phyloP scores from a whole-genome alignment of 2,329 filamentous ascomycete genomes.

The Phialophora expanda region DNA sequence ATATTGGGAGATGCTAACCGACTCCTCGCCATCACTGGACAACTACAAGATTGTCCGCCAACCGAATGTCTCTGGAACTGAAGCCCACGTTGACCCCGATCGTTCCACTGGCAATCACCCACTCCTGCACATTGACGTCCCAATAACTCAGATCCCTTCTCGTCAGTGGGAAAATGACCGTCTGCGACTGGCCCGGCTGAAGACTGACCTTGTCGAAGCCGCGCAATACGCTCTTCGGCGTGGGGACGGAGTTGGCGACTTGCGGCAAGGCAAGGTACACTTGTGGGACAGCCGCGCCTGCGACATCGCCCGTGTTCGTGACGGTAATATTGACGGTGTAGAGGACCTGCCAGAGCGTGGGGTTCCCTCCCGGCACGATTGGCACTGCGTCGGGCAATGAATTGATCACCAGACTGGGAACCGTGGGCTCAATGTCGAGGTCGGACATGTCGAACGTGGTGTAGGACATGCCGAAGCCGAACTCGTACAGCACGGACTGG shows the following conservation, averaged over 20 bases:
- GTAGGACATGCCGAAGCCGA: slow-evolving; percentile 80
- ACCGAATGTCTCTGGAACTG: slow-evolving; percentile 34
- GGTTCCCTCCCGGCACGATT: slow-evolving; percentile 64
- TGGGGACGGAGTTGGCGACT: slow-evolving; percentile 51
- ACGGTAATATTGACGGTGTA: slow-evolving; percentile 68
- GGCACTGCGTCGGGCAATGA: slow-evolving; percentile 49
- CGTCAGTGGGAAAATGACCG: slow-evolving; percentile 59
- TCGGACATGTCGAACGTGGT: slow-evolving; percentile 78
- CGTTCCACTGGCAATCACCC: slow-evolving; percentile 47
- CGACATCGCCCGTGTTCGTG: slow-evolving; percentile 70
- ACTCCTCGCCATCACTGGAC: neutral
- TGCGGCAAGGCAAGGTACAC: slow-evolving; percentile 56
- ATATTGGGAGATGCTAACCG: neutral
- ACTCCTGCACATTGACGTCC: slow-evolving; percentile 65
- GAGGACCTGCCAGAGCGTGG: slow-evolving; percentile 60
- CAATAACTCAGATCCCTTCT: slow-evolving; percentile 69
- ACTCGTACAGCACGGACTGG: slow-evolving; percentile 57
- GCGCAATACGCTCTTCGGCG: slow-evolving; percentile 62
- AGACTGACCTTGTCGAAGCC: slow-evolving; percentile 67
- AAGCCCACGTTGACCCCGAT: slow-evolving; percentile 32
- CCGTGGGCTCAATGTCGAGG: slow-evolving; percentile 64
- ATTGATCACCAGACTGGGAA: slow-evolving; percentile 59
- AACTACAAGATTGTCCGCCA: neutral
- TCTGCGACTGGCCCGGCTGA: slow-evolving; percentile 53
- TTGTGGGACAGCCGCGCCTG: slow-evolving; percentile 75